Evolutionary conservation across 441 rosid species (phyloP).

Genomic region (Euphorbia corollata): DNA sequence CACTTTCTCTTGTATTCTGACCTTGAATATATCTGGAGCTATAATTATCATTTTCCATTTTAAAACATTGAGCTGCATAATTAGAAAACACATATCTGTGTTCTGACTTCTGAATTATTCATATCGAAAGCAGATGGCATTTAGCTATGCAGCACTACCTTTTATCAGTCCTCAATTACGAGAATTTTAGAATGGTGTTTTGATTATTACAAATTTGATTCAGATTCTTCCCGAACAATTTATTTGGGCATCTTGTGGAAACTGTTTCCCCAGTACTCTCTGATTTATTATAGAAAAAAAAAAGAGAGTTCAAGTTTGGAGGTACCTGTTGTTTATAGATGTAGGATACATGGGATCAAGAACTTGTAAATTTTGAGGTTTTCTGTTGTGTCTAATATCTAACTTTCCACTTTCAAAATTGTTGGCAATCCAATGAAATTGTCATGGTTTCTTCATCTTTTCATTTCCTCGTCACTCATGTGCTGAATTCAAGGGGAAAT

Average conservation of each 20-base stretch:
- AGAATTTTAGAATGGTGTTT: not conserved
- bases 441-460: not conserved
- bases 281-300: not conserved
- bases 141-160: too few species aligned
- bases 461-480: not conserved
- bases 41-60: not conserved
- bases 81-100: not conserved
- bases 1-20: not conserved
- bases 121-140: too few species aligned
- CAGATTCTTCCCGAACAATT: not conserved
- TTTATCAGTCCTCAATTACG: too few species aligned
- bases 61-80: not conserved
- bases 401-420: not conserved
- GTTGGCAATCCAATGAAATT: not conserved
- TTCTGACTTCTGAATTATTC: too few species aligned
- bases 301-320: too few species aligned
- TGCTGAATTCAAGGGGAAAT: not conserved
- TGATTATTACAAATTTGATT: slow-evolving; percentile 5
- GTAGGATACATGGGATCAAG: too few species aligned
- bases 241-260: not conserved
- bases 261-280: not conserved
- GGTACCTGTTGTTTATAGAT: too few species aligned
- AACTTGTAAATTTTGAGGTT: too few species aligned
- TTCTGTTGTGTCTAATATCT: not conserved
- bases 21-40: too few species aligned